Evolutionary conservation across 2,329 filamentous ascomycete species (phyloP).

Genomic region (Trichophyton verrucosum): DNA sequence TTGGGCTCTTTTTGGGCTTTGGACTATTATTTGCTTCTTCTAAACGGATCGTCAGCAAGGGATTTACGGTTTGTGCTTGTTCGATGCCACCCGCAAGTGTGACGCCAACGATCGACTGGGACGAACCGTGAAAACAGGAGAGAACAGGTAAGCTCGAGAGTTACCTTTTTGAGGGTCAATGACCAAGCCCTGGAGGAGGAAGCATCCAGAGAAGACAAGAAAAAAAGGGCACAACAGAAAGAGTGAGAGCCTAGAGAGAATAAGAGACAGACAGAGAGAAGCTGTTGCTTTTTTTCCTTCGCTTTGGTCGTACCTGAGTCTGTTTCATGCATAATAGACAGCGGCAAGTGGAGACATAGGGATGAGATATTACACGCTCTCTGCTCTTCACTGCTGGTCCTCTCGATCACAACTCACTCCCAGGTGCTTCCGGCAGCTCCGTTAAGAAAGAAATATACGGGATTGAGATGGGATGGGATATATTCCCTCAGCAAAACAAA

Average conservation of each 20-base stretch:
- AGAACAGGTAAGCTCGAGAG: too few relatives aligned
- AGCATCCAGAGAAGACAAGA: too few relatives aligned
- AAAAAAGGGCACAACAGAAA: too few relatives aligned
- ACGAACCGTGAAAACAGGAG: neutral
- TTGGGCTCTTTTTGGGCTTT: neutral
- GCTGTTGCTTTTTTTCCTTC: neutral
- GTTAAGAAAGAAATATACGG: neutral
- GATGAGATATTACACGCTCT: neutral
- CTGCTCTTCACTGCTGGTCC: neutral
- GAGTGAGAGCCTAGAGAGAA: neutral
- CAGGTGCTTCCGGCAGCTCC: neutral
- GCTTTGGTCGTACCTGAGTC: neutral
- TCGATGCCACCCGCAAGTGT: slow-evolving; percentile 2
- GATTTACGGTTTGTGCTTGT: slow-evolving; percentile 1
- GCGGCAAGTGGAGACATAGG: neutral
- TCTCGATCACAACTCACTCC: too few relatives aligned
- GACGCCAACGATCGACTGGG: neutral
- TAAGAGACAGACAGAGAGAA: neutral
- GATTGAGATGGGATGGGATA: too few relatives aligned
- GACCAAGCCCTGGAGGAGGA: too few relatives aligned
- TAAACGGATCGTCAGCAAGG: neutral
- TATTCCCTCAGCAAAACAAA: too few relatives aligned
- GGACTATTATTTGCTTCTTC: neutral
- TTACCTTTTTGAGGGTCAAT: too few relatives aligned
- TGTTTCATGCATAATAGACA: neutral